Evolutionary conservation across 2,329 filamentous ascomycete genomes (phyloP).

Genomic region (Colletotrichum melonis): DNA sequence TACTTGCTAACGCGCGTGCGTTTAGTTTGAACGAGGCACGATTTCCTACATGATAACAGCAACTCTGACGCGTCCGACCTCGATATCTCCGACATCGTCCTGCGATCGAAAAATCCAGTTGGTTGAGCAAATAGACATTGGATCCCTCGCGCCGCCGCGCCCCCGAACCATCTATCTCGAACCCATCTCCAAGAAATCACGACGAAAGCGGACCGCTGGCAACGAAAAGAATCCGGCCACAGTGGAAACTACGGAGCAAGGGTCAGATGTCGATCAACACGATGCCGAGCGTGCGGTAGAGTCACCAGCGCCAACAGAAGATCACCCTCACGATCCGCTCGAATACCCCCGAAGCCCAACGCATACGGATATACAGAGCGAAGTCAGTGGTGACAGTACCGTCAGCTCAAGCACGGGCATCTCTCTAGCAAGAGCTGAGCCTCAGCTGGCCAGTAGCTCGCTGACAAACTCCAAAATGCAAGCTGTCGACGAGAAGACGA

Average conservation of each 20-base stretch:
- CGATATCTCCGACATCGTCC: constrained; percentile 82
- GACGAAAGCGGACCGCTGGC: constrained; percentile 66
- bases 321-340: constrained; percentile 49
- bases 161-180: constrained; percentile 88
- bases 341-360: constrained; percentile 54
- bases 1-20: constrained; percentile 7
- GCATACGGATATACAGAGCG: constrained; percentile 71
- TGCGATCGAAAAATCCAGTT: constrained; percentile 86
- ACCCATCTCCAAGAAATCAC: constrained; percentile 79
- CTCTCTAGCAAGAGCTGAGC: constrained; percentile 52
- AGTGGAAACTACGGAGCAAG: constrained; percentile 52
- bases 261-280: constrained; percentile 43
- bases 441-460: constrained; percentile 44
- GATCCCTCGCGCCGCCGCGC: constrained; percentile 77
- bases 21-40: constrained; percentile 91
- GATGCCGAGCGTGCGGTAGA: constrained; percentile 47
- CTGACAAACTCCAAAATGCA: constrained; percentile 57
- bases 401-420: constrained; percentile 74
- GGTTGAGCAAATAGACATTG: constrained; percentile 87
- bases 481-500: constrained; percentile 76
- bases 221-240: constrained; percentile 58
- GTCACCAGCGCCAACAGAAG: constrained; percentile 53
- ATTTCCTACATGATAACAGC: constrained; percentile 93
- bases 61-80: constrained; percentile 88
- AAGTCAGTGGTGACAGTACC: constrained; percentile 77